A percentile compares a stretch with the other conserved stretches of the same genome.
phyloP scores from a whole-genome alignment of 2,329 filamentous ascomycete genomes.

The Alternaria triticimaculans region DNA sequence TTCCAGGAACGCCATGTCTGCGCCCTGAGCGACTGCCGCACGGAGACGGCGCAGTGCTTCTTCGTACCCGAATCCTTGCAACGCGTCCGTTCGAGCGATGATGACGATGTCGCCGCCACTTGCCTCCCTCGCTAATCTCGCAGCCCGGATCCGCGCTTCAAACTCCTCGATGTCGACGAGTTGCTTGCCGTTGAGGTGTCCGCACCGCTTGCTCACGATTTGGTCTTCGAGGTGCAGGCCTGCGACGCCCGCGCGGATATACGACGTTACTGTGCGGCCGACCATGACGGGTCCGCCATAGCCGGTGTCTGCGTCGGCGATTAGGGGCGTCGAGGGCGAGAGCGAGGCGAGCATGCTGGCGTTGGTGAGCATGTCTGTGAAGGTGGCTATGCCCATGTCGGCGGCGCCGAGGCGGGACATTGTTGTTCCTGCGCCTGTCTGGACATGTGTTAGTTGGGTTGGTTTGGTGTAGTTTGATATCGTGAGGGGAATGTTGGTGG shows the following conservation, averaged over 20 bases:
- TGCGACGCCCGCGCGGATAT: constrained; percentile 63
- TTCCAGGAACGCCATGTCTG: constrained; percentile 67
- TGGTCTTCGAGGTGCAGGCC: constrained; percentile 70
- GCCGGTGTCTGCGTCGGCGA: constrained; percentile 67
- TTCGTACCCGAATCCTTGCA: constrained; percentile 64
- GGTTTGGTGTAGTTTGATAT: background rate
- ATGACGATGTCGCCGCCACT: constrained; percentile 65
- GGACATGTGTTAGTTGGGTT: background rate
- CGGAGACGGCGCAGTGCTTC: constrained; percentile 60
- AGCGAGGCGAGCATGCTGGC: constrained; percentile 70
- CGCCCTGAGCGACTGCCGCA: constrained; percentile 61
- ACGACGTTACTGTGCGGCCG: constrained; percentile 60
- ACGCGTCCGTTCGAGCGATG: constrained; percentile 69
- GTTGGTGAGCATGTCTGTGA: constrained; percentile 68
- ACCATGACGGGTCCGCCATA: constrained; percentile 58
- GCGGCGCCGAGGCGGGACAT: constrained; percentile 67
- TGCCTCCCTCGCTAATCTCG: constrained; percentile 57
- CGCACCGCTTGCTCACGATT: constrained; percentile 69
- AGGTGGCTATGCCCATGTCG: constrained; percentile 67
- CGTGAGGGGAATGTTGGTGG: background rate
- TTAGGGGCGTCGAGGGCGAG: constrained; percentile 62
- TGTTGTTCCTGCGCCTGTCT: constrained; percentile 69
- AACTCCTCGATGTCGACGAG: constrained; percentile 62
- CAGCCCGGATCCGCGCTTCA: constrained; percentile 64
- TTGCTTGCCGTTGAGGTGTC: constrained; percentile 67